phyloP scores from a whole-genome alignment of 345 rosid species.

The Dipteronia sinensis region DNA sequence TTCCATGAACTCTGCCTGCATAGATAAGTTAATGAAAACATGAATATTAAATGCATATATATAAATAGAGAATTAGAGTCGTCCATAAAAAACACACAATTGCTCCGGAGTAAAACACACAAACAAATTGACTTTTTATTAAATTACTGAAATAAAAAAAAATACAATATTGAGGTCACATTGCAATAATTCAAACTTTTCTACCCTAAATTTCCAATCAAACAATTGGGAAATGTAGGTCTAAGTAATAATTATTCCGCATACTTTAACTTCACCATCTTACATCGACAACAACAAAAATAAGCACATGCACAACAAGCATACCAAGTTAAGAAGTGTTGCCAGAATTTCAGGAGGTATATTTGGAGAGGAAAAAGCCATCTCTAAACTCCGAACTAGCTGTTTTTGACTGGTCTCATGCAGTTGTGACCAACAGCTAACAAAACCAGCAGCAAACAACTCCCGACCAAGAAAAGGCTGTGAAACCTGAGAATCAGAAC shows the following conservation, averaged over 20 bases:
- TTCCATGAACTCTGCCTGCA: constrained; percentile 99
- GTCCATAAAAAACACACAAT: not conserved
- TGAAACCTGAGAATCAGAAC: constrained; percentile 38
- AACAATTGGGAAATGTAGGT: not conserved
- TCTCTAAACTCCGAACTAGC: constrained; percentile 90
- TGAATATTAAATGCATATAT: not conserved
- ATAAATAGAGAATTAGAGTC: not conserved
- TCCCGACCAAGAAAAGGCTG: constrained; percentile 98
- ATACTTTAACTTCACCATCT: not conserved
- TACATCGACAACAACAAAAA: not conserved
- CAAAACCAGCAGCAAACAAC: constrained; percentile 99
- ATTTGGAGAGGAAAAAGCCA: constrained; percentile 98
- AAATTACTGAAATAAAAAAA: not conserved
- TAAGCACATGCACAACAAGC: constrained; percentile 4
- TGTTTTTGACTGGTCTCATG: constrained; percentile 87
- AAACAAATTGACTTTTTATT: not conserved
- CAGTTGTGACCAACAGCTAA: constrained; percentile 97
- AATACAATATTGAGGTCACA: not conserved
- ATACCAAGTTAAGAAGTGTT: constrained; percentile 89
- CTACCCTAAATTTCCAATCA: not conserved
- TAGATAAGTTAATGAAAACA: constrained; percentile 20
- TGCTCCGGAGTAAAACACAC: not conserved
- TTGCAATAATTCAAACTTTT: not conserved
- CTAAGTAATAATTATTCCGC: constrained; percentile 12
- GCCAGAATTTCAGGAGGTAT: constrained; percentile 99